Conservation (phyloP, 2,329 filamentous ascomycete species). For the Juglanconis sp. region DNA sequence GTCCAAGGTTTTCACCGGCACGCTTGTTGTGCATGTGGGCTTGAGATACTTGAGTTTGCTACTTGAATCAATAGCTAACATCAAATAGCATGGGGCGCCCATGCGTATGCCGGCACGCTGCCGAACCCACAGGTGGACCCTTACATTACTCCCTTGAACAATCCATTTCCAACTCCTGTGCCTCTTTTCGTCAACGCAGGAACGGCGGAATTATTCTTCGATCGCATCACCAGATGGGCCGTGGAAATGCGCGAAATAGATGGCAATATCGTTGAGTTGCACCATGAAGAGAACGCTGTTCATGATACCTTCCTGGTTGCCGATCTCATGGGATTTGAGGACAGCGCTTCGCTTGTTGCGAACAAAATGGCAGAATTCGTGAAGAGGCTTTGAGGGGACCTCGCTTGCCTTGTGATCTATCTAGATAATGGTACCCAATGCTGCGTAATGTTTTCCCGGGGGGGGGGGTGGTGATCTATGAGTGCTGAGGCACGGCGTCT, state of each 20-base stretch:
- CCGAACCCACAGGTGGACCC: conserved; percentile 24
- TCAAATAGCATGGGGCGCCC: conserved; percentile 36
- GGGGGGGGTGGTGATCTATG: no score
- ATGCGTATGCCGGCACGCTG: conserved; percentile 28
- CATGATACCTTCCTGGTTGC: conserved; percentile 43
- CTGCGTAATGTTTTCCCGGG: no score
- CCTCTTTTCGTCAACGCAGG: conserved; percentile 41
- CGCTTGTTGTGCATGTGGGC: neutral
- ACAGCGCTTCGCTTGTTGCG: conserved; percentile 15
- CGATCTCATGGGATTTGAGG: conserved; percentile 35
- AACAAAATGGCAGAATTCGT: neutral
- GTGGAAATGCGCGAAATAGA: conserved; percentile 32
- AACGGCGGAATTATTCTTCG: conserved; percentile 37
- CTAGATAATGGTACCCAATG: no score
- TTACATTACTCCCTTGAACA: conserved; percentile 34
- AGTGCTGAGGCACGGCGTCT: no score
- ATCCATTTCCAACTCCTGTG: conserved; percentile 34
- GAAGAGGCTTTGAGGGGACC: neutral
- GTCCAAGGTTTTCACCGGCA: no score
- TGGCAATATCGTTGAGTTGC: conserved; percentile 37
- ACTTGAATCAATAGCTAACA: neutral
- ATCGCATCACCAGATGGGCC: conserved; percentile 34
- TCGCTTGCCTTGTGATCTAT: no score
- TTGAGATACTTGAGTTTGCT: neutral
- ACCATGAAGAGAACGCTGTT: conserved; percentile 34